Conservation (phyloP, 2,329 filamentous ascomycete genomes). For the Ceratocystis colombiana region DNA sequence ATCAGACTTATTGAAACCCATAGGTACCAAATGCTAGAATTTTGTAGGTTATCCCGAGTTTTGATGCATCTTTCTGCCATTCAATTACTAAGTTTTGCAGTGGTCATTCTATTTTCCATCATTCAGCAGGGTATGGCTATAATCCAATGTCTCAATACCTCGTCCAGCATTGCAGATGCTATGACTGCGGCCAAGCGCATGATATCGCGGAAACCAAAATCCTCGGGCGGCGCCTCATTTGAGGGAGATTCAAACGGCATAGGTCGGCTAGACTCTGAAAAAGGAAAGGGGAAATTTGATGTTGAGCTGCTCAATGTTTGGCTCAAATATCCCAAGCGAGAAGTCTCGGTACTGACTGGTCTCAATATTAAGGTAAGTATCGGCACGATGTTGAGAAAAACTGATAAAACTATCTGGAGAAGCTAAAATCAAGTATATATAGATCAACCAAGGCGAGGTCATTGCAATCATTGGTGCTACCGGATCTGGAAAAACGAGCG, state of each 20-base stretch:
- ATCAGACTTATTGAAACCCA: constrained; percentile 20
- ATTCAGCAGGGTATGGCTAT: constrained; percentile 25
- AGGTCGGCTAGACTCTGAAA: neutral
- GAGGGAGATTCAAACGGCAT: neutral
- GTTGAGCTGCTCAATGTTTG: constrained; percentile 26
- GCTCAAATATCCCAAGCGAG: constrained; percentile 25
- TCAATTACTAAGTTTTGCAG: constrained; percentile 15
- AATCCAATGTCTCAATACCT: constrained; percentile 57
- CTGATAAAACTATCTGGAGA: no score
- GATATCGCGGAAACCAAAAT: constrained; percentile 15
- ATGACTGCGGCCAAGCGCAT: constrained; percentile 51
- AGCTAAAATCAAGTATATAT: neutral
- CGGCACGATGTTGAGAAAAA: neutral
- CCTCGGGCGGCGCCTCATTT: neutral
- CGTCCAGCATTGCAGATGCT: constrained; percentile 53
- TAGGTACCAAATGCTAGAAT: constrained; percentile 25
- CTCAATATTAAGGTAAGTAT: constrained; percentile 25
- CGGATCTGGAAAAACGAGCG: constrained; percentile 30
- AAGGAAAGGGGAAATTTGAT: neutral
- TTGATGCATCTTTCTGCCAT: neutral
- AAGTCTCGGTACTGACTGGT: constrained; percentile 23
- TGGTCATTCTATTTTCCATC: constrained; percentile 25
- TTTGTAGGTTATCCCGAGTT: constrained; percentile 19
- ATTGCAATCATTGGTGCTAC: constrained; percentile 25
- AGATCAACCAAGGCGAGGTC: constrained; percentile 25